Conservation (phyloP, 371 early-diverging fungal species). For the Mortierella sp. region DNA sequence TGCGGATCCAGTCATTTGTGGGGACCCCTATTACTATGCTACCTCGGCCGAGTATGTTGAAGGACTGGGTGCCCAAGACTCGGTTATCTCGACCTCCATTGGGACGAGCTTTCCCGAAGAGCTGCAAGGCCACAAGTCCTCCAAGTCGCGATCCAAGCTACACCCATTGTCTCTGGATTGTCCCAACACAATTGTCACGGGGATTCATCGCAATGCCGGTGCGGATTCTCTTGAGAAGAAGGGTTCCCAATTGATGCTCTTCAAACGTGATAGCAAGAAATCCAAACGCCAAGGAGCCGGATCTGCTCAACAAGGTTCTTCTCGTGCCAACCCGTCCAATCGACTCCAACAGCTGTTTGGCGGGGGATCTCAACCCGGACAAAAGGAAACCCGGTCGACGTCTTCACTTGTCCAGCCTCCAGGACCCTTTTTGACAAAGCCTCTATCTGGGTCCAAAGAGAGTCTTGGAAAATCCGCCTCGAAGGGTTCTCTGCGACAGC, state of each 20-base stretch:
- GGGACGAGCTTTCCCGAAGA: constrained; percentile 42
- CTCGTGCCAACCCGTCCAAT: constrained; percentile 1
- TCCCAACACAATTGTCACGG: constrained; percentile 6
- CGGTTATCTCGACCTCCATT: constrained; percentile 45
- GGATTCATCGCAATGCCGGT: constrained; percentile 1
- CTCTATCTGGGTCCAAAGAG: not conserved
- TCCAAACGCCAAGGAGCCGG: not conserved
- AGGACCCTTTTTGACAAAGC: not conserved
- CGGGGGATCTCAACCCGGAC: constrained; percentile 26
- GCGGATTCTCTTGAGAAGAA: not conserved
- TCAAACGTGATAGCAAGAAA: constrained; percentile 22
- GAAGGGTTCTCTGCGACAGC: not conserved
- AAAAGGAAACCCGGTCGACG: constrained; percentile 36
- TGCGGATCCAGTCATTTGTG: constrained; percentile 1
- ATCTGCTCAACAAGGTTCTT: not conserved
- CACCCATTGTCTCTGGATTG: not conserved
- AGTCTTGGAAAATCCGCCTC: too few species aligned
- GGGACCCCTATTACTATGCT: constrained; percentile 36
- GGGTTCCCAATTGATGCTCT: not conserved
- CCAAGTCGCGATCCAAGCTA: constrained; percentile 1
- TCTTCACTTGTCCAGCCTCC: constrained; percentile 24
- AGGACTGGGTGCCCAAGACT: constrained; percentile 36
- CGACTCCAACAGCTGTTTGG: constrained; percentile 27
- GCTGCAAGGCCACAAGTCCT: constrained; percentile 24
- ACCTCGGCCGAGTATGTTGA: constrained; percentile 42